These are phyloP conservation scores for Heritiera fomes DNA, from an alignment of 345 rosid genomes.

Conservation along the genomic window DNA sequence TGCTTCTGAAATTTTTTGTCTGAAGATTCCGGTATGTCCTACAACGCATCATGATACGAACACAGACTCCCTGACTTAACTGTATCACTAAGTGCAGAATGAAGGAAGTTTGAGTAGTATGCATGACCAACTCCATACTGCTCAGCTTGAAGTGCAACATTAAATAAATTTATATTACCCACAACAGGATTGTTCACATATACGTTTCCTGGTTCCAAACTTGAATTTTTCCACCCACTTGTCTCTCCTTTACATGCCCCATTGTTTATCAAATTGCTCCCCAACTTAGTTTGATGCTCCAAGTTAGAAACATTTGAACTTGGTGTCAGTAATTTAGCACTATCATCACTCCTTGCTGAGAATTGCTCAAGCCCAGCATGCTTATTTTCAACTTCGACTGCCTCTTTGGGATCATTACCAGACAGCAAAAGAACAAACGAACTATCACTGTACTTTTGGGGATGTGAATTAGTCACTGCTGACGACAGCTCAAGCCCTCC, in stretches of 20 bases:
- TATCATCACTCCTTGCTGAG: slow-evolving; percentile 8
- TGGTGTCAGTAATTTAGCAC: neutral
- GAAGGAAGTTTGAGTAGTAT: slow-evolving; percentile 34
- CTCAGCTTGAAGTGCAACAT: slow-evolving; percentile 48
- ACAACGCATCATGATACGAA: slow-evolving; percentile 33
- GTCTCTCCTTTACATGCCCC: slow-evolving; percentile 39
- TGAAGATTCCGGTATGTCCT: slow-evolving; percentile 41
- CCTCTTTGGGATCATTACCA: slow-evolving; percentile 32
- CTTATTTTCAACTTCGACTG: slow-evolving; percentile 37
- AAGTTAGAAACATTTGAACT: slow-evolving; percentile 16
- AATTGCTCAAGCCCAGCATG: slow-evolving; percentile 27
- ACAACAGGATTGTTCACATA: slow-evolving; percentile 36
- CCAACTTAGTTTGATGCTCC: slow-evolving; percentile 43
- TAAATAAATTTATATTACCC: slow-evolving; percentile 35
- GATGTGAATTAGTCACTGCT: slow-evolving; percentile 20
- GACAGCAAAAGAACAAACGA: slow-evolving; percentile 35
- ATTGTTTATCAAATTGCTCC: slow-evolving; percentile 30
- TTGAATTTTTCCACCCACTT: slow-evolving; percentile 40
- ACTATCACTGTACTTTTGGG: slow-evolving; percentile 31
- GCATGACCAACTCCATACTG: slow-evolving; percentile 34
- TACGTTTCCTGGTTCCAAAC: slow-evolving; percentile 32
- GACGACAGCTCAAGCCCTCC: slow-evolving; percentile 26
- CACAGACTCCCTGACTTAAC: slow-evolving; percentile 32
- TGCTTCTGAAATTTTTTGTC: slow-evolving; percentile 35
- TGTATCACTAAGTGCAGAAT: slow-evolving; percentile 33